Evolutionary conservation across 1,284 basidiomycete species (phyloP).

Genomic region (Erythrobasidium hasegawianum): DNA sequence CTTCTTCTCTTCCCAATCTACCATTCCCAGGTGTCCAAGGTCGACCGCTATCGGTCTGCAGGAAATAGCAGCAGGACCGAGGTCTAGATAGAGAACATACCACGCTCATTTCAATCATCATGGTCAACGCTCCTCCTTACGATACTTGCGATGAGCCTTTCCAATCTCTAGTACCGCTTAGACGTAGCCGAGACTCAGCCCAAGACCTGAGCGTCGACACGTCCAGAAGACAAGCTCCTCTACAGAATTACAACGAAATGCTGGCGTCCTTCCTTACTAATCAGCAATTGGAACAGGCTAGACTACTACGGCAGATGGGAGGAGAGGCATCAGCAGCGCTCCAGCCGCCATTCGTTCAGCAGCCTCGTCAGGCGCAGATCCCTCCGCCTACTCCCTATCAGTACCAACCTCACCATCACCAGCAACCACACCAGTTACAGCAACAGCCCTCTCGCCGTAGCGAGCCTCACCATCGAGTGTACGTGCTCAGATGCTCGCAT

Average conservation of each 20-base stretch:
- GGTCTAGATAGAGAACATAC: too few relatives aligned
- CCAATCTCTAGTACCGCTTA: background rate
- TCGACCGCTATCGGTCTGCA: too few relatives aligned
- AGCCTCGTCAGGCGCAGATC: background rate
- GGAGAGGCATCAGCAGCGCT: background rate
- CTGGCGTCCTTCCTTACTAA: background rate
- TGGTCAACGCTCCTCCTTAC: background rate
- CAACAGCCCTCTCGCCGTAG: background rate
- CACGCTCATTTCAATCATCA: background rate
- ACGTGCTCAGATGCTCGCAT: conserved; percentile 70
- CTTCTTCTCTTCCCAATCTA: too few relatives aligned
- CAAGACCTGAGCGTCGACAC: background rate
- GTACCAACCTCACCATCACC: background rate
- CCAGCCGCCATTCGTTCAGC: background rate
- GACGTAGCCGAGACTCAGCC: background rate
- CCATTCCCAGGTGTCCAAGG: too few relatives aligned
- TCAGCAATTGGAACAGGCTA: background rate
- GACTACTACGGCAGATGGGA: background rate
- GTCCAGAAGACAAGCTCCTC: background rate
- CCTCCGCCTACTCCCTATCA: background rate
- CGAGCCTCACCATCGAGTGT: conserved; percentile 58
- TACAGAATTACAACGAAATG: background rate
- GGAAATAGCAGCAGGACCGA: too few relatives aligned
- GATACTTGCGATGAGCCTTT: background rate
- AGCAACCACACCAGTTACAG: background rate